A percentile compares a stretch with the other conserved stretches of the same genome.
These are phyloP conservation scores for Curvularia eragrostidis DNA, from an alignment of 2,329 filamentous ascomycete genomes.

Conservation along the genomic window DNA sequence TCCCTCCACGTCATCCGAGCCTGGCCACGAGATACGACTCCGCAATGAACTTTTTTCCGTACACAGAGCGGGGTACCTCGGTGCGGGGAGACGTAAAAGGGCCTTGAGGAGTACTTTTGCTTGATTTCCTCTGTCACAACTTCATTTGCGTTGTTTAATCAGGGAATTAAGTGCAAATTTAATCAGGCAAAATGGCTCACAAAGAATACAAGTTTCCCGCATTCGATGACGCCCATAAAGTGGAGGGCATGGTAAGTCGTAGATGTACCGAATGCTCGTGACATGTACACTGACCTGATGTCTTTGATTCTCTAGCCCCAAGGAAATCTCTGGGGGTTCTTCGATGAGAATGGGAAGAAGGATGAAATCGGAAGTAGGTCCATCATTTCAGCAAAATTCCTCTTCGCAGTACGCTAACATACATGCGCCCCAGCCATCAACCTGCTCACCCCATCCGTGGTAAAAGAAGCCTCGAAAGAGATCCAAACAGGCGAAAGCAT, in stretches of 20 bases:
- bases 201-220: slow-evolving; percentile 35
- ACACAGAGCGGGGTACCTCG: slow-evolving; percentile 4
- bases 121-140: too few relatives aligned
- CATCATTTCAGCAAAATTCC: too few relatives aligned
- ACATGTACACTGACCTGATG: neutral
- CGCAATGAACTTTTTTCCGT: neutral
- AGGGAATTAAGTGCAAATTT: neutral
- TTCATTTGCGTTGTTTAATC: too few relatives aligned
- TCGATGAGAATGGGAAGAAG: slow-evolving; percentile 47
- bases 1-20: slow-evolving; percentile 5
- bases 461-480: slow-evolving; percentile 58
- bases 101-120: too few relatives aligned
- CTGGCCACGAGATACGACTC: neutral
- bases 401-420: slow-evolving; percentile 31
- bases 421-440: slow-evolving; percentile 32
- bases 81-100: neutral
- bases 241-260: slow-evolving; percentile 30
- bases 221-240: slow-evolving; percentile 44
- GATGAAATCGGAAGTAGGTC: slow-evolving; percentile 62
- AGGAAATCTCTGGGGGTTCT: slow-evolving; percentile 45
- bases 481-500: slow-evolving; percentile 61
- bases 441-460: slow-evolving; percentile 59
- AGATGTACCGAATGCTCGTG: neutral
- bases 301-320: slow-evolving; percentile 25
- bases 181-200: slow-evolving; percentile 8